These are phyloP conservation scores for Astrocystis sublimbata DNA, from an alignment of 495 filamentous ascomycete species.

Conservation along the genomic window DNA sequence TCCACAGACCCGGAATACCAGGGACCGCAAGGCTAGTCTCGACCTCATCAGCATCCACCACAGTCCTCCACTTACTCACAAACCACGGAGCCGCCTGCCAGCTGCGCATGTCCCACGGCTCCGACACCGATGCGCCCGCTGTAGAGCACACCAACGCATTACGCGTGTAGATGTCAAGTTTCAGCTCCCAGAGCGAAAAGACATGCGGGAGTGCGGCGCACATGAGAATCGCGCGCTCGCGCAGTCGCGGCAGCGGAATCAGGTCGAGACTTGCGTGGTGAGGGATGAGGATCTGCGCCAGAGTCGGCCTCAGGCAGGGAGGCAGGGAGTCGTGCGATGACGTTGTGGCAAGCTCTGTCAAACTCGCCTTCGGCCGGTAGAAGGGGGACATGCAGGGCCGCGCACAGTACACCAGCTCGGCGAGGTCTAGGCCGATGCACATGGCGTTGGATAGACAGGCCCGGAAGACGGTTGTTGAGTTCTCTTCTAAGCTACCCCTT, in stretches of 20 bases:
- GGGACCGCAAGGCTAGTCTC: constrained; percentile 1
- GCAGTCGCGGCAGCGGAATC: constrained; percentile 43
- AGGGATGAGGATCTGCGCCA: constrained; percentile 47
- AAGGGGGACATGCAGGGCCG: constrained; percentile 39
- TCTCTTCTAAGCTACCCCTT: constrained; percentile 11
- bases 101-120: constrained; percentile 19
- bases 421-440: constrained; percentile 34
- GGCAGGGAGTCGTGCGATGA: constrained; percentile 25
- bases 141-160: constrained; percentile 14
- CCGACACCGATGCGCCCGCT: not conserved
- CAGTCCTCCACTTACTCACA: constrained; percentile 19
- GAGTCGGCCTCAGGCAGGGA: constrained; percentile 44
- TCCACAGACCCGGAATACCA: constrained; percentile 17
- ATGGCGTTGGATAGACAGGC: constrained; percentile 42
- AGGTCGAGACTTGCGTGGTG: constrained; percentile 48
- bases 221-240: constrained; percentile 42
- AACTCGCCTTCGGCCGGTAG: constrained; percentile 33
- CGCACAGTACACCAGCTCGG: constrained; percentile 25
- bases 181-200: constrained; percentile 44
- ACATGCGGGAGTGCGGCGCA: constrained; percentile 32
- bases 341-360: not conserved
- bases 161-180: constrained; percentile 39
- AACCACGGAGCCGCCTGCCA: constrained; percentile 24
- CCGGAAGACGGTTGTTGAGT: constrained; percentile 21
- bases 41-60: constrained; percentile 18